These are phyloP conservation scores for Urtica urens DNA, from an alignment of 306 rosid species.

Conservation along the genomic window DNA sequence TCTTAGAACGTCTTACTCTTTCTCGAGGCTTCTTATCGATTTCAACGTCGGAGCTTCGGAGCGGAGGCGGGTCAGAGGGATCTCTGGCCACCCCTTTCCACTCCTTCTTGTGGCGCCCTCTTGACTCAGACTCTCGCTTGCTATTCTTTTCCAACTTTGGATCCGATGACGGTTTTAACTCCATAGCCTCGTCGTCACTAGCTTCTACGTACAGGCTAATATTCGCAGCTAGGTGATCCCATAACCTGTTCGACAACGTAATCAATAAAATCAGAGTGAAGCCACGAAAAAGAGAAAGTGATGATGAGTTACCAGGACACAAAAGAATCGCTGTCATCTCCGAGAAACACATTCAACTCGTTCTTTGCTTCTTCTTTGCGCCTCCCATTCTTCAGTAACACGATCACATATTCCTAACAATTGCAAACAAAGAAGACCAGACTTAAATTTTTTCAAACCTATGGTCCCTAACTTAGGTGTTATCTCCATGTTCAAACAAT, in stretches of 20 bases:
- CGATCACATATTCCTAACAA: constrained; percentile 88
- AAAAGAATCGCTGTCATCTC: constrained; percentile 80
- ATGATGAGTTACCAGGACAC: constrained; percentile 62
- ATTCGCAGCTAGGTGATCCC: constrained; percentile 81
- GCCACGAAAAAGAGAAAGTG: not conserved
- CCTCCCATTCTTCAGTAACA: constrained; percentile 82
- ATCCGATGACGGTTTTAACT: constrained; percentile 27
- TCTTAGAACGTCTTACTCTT: constrained; percentile 26
- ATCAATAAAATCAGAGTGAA: constrained; percentile 1
- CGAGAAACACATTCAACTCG: constrained; percentile 79
- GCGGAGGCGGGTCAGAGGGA: constrained; percentile 53
- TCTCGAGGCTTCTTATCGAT: constrained; percentile 28
- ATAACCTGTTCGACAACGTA: constrained; percentile 46
- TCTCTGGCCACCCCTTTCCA: constrained; percentile 66
- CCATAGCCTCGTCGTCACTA: constrained; percentile 36
- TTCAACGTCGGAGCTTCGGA: constrained; percentile 45
- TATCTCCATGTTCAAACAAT: not conserved
- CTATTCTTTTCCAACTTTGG: constrained; percentile 28
- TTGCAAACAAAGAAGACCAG: constrained; percentile 11
- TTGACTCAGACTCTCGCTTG: constrained; percentile 35
- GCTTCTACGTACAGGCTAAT: constrained; percentile 44
- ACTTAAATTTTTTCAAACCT: not conserved
- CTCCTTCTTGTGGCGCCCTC: constrained; percentile 56
- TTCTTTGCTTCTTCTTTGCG: constrained; percentile 68
- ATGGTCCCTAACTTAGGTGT: not conserved